Base-by-base conservation (phyloP, 306 rosid species). In the Senna siamea region DNA sequence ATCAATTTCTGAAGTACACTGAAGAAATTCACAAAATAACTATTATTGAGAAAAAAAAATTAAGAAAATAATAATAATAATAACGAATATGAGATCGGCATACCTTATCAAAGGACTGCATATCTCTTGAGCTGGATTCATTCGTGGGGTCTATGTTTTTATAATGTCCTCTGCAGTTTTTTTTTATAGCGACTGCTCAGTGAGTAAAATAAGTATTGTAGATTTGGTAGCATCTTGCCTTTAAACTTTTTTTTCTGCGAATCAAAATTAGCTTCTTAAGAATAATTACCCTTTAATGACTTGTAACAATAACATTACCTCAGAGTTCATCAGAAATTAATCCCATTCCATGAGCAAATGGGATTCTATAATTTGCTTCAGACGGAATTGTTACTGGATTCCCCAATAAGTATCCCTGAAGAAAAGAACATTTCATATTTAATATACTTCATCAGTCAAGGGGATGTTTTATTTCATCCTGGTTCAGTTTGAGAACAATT, bases 391-490 rank as follows among this genome's bases (percentile, higher is more conserved):
- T 89, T 5, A 2, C 0, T 4, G 89, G 70, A 68, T 89, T 88
- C 28, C 96, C 96, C 5, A 77, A 26, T 46, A 84, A 3, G 69
- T 88, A 92, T 52, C 97, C 97, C 92, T 92, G 76, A 18, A 59
- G 18, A 52, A 60, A 79, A 66, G 6, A 23, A 6, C 22, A 47
- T 30, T 10, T 66, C n/a, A 66, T 15, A 58, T 13, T 44, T 9
- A 22, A 30, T 14, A 2, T 37, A 26, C 2, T 14, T 9, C 28
- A 19, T 20, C 59, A 0, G 14, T 5, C 0, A 14, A 15, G 5
- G 9, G 5, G 44, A 3, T 47, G 14, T 15, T 15, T 11, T 47
- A 47, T 4, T 47, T 44, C 11, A 12, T 38, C 43, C 9, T 38
- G 37, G 37, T 32, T 32, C 37, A 32, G 37, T 32, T 40, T 40